A percentile compares a stretch with the other conserved stretches of the same genome.
These are phyloP conservation scores for Aureobasidium pullulans DNA, from an alignment of 2,329 filamentous ascomycete species.

Conservation along the genomic window DNA sequence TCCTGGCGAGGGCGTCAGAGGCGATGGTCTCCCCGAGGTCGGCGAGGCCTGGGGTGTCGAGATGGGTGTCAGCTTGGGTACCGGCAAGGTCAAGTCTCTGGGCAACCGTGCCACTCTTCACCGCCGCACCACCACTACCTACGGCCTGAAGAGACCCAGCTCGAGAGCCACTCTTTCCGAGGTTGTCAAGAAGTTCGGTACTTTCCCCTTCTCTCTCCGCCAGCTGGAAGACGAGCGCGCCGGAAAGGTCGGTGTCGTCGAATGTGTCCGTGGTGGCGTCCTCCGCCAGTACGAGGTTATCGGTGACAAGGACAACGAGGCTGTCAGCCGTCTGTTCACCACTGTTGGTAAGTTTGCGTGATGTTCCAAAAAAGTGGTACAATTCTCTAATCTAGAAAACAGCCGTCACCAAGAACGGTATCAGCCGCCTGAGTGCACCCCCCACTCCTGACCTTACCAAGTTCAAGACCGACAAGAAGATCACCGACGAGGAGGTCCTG, in stretches of 20 bases:
- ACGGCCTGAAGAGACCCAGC: slow-evolving; percentile 86
- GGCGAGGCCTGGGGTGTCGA: slow-evolving; percentile 98
- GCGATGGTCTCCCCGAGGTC: slow-evolving; percentile 79
- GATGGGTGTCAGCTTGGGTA: slow-evolving; percentile 82
- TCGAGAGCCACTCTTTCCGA: slow-evolving; percentile 90
- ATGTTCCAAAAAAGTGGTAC: background rate
- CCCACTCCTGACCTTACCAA: slow-evolving; percentile 69
- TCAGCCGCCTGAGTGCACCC: slow-evolving; percentile 76
- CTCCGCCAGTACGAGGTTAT: slow-evolving; percentile 94
- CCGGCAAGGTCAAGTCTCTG: slow-evolving; percentile 89
- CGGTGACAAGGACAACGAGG: slow-evolving; percentile 80
- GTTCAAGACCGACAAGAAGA: slow-evolving; percentile 95
- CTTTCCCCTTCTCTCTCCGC: slow-evolving; percentile 94
- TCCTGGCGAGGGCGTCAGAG: slow-evolving; percentile 78
- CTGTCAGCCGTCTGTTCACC: slow-evolving; percentile 80
- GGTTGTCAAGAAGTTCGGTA: slow-evolving; percentile 94
- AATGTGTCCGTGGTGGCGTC: slow-evolving; percentile 88
- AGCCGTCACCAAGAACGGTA: slow-evolving; percentile 97
- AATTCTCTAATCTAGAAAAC: background rate
- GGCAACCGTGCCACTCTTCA: slow-evolving; percentile 85
- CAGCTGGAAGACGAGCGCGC: slow-evolving; percentile 95
- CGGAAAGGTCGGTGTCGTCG: slow-evolving; percentile 90
- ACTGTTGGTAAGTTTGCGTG: slow-evolving; percentile 69
- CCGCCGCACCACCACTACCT: slow-evolving; percentile 85
- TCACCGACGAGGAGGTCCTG: slow-evolving; percentile 88